Percentiles rank a stretch among this genome's conserved stretches.
Conservation (phyloP, 2,329 filamentous ascomycete genomes). For the Aspergillus fructus region DNA sequence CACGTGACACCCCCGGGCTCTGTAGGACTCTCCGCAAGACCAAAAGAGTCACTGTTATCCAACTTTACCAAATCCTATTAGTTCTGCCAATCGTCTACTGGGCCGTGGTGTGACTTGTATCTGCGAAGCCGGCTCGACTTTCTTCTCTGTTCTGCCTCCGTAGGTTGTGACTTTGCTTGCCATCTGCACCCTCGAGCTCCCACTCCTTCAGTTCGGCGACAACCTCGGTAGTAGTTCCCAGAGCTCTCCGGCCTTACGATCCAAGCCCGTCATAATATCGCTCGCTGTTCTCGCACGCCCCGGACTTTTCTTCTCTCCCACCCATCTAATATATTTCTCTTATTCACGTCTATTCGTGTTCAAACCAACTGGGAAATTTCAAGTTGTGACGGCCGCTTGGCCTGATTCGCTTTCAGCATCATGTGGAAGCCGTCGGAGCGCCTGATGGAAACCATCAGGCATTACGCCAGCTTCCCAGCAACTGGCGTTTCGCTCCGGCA, state of each 20-base stretch:
- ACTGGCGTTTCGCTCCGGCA: conserved; percentile 94
- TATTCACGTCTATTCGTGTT: neutral
- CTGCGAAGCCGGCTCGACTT: neutral
- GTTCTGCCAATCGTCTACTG: neutral
- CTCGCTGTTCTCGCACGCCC: neutral
- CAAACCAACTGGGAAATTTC: conserved; percentile 7
- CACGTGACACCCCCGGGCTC: conserved; percentile 27
- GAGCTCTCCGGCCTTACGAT: conserved; percentile 8
- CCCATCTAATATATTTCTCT: conserved; percentile 5
- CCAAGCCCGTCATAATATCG: neutral
- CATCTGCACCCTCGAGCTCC: neutral
- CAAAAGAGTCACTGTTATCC: conserved; percentile 19
- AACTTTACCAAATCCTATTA: conserved; percentile 1
- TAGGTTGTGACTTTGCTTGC: neutral
- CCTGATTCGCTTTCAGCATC: conserved; percentile 27
- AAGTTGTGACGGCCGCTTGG: conserved; percentile 25
- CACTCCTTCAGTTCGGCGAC: conserved; percentile 1
- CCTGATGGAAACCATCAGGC: conserved; percentile 95
- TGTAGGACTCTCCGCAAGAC: conserved; percentile 20
- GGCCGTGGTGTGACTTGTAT: neutral
- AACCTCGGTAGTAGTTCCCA: conserved; percentile 13
- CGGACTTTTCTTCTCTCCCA: neutral
- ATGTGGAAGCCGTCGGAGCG: conserved; percentile 94
- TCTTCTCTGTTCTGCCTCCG: neutral
- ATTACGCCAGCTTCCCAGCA: conserved; percentile 95